Conservation (phyloP, 192 early-diverging fungal genomes). For the Rhizophagus clarus region DNA sequence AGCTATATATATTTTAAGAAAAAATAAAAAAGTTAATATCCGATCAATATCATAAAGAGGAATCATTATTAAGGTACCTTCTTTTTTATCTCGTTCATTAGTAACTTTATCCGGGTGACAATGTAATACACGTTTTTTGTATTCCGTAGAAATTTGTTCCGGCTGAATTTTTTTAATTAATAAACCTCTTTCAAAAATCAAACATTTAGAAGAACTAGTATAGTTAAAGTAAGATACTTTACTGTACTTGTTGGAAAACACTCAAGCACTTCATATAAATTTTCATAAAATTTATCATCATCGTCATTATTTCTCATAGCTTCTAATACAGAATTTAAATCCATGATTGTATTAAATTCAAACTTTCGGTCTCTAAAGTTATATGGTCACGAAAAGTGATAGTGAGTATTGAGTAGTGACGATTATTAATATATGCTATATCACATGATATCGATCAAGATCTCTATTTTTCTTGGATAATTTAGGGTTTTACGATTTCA, state of each 20-base stretch:
- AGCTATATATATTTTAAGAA: background rate
- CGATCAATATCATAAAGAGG: background rate
- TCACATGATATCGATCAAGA: too few relatives aligned
- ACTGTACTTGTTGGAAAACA: slow-evolving; percentile 13
- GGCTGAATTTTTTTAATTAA: background rate
- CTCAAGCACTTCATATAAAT: slow-evolving; percentile 14
- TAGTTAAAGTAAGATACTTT: background rate
- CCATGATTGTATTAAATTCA: background rate
- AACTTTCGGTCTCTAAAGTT: too few relatives aligned
- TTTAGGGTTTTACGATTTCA: too few relatives aligned
- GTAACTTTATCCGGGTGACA: slow-evolving; percentile 25
- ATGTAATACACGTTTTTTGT: slow-evolving; percentile 17
- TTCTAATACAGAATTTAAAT: slow-evolving; percentile 8
- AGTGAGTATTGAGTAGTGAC: too few relatives aligned
- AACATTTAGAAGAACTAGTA: too few relatives aligned
- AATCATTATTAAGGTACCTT: background rate
- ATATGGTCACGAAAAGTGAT: too few relatives aligned
- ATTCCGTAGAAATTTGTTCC: slow-evolving; percentile 27
- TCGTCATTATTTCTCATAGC: background rate
- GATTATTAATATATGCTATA: too few relatives aligned
- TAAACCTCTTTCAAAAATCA: background rate
- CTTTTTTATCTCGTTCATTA: background rate
- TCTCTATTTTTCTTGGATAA: too few relatives aligned
- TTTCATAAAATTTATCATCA: slow-evolving; percentile 17
- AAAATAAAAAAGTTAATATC: background rate